Percentiles rank a stretch among this genome's conserved stretches.
Conservation (phyloP, 768 basidiomycete species). For the Lactarius indigo region DNA sequence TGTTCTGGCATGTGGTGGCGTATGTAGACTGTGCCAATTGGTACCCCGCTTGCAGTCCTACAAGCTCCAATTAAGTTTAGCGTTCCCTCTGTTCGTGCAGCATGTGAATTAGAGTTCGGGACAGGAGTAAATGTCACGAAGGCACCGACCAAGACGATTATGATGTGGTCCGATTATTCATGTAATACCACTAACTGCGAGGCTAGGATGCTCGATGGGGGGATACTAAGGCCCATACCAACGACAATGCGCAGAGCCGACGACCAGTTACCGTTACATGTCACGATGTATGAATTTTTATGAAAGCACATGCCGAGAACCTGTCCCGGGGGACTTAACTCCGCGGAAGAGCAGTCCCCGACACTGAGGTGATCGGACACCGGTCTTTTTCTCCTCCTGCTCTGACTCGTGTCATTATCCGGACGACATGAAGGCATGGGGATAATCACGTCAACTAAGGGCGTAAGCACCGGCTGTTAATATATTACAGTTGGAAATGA, state of each 20-base stretch:
- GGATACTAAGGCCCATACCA: neutral
- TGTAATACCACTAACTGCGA: constrained; percentile 7
- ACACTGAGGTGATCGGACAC: constrained; percentile 19
- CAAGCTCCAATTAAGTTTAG: neutral
- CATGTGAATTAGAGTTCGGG: constrained; percentile 10
- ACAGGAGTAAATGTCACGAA: neutral
- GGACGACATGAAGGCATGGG: constrained; percentile 8
- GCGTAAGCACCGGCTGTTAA: neutral
- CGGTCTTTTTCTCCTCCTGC: neutral
- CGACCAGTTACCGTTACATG: constrained; percentile 5
- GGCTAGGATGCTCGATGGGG: neutral
- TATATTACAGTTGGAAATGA: neutral
- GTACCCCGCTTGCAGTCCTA: neutral
- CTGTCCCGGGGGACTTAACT: neutral
- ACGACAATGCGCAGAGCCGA: constrained; percentile 9
- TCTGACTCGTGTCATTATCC: neutral
- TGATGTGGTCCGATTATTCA: neutral
- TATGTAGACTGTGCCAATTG: neutral
- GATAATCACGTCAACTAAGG: constrained; percentile 16
- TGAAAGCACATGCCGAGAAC: neutral
- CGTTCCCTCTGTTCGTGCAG: neutral
- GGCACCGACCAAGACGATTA: neutral
- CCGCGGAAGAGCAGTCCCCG: constrained; percentile 11
- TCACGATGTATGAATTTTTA: neutral
- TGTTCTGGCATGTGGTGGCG: neutral